Evolutionary conservation across 345 rosid genomes (phyloP).

Genomic region (Gynandropsis gynandra): DNA sequence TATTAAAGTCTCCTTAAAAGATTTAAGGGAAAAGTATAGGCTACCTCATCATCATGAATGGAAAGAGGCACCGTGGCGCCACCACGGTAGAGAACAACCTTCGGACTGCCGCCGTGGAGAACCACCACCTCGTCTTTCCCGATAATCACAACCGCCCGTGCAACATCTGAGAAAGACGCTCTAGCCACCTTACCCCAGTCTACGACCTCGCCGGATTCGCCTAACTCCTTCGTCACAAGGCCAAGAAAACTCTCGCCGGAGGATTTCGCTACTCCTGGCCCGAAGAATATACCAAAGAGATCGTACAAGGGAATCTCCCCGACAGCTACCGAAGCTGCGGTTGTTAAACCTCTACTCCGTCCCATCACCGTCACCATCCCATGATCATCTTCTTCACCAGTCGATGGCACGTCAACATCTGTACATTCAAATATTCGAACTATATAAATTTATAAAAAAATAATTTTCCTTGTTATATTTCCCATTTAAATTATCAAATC

Average conservation of each 20-base stretch:
- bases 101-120: slow-evolving; percentile 17
- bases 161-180: slow-evolving; percentile 17
- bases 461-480: too few relatives aligned
- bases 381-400: slow-evolving; percentile 12
- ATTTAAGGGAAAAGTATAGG: too few relatives aligned
- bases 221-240: slow-evolving; percentile 24
- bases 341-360: slow-evolving; percentile 27
- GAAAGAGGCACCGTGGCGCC: slow-evolving; percentile 27
- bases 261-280: slow-evolving; percentile 22
- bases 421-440: too few relatives aligned
- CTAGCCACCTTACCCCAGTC: slow-evolving; percentile 27
- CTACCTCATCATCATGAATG: slow-evolving; percentile 22
- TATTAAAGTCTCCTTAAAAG: too few relatives aligned
- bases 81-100: slow-evolving; percentile 22
- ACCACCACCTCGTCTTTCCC: slow-evolving; percentile 15
- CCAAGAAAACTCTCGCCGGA: slow-evolving; percentile 19
- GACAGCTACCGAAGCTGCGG: slow-evolving; percentile 26
- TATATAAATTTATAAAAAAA: too few relatives aligned
- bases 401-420: slow-evolving; percentile 17
- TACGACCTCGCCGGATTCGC: not conserved
- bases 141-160: slow-evolving; percentile 1
- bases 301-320: slow-evolving; percentile 24
- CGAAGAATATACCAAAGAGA: slow-evolving; percentile 24
- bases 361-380: slow-evolving; percentile 32
- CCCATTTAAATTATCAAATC: too few relatives aligned